Conservation (phyloP, 2,329 filamentous ascomycete species). For the Aspergillus sp. region DNA sequence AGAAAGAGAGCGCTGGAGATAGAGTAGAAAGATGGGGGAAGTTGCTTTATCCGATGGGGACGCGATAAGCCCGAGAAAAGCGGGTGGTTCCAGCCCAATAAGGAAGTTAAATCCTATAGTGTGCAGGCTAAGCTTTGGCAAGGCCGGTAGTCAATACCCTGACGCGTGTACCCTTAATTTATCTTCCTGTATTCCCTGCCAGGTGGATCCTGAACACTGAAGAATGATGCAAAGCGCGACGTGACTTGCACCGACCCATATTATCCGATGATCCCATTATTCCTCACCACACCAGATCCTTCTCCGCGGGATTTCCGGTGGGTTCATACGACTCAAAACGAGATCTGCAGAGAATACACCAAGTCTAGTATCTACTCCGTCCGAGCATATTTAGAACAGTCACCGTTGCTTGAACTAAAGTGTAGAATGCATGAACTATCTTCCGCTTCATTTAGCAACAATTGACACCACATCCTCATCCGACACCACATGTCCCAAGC, state of each 20-base stretch:
- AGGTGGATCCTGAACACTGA: background rate
- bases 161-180: background rate
- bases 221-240: background rate
- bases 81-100: background rate
- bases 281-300: background rate
- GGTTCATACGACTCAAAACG: background rate
- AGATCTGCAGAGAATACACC: background rate
- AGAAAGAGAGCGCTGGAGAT: background rate
- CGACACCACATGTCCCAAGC: constrained; percentile 74
- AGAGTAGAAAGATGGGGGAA: background rate
- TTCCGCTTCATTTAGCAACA: constrained; percentile 49
- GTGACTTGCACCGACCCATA: too few species aligned
- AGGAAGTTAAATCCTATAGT: background rate
- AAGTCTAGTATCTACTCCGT: background rate
- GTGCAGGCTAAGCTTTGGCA: background rate
- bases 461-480: constrained; percentile 71
- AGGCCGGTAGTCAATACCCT: background rate
- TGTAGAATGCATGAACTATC: background rate
- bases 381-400: background rate
- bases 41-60: background rate
- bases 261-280: background rate
- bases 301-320: background rate
- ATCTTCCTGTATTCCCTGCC: background rate
- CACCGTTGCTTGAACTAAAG: background rate
- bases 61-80: background rate